A percentile compares a stretch with the other conserved stretches of the same genome.
Evolutionary conservation across 2,329 filamentous ascomycete genomes (phyloP).

Genomic region (Venturia pyrina): DNA sequence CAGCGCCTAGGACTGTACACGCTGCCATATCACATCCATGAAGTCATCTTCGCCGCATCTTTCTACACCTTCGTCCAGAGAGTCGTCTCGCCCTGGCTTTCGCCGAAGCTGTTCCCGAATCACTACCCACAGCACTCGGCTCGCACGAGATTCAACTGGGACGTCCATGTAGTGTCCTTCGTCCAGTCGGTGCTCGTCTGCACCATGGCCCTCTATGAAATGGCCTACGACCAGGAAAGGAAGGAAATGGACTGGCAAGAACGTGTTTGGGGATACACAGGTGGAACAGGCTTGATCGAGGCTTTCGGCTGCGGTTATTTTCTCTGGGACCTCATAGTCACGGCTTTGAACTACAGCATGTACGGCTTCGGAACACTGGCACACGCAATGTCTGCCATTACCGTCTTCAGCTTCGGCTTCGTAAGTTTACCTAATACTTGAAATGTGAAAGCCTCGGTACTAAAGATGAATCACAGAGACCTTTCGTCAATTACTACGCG

Average conservation of each 20-base stretch:
- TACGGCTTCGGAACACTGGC: constrained; percentile 70
- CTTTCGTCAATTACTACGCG: constrained; percentile 77
- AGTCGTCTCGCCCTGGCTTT: constrained; percentile 58
- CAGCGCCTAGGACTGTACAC: constrained; percentile 52
- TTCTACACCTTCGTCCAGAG: constrained; percentile 61
- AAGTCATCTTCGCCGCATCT: constrained; percentile 55
- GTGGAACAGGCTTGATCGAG: constrained; percentile 61
- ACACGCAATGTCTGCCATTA: constrained; percentile 63
- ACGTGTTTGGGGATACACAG: constrained; percentile 69
- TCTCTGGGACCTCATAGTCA: constrained; percentile 69
- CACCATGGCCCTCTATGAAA: constrained; percentile 61
- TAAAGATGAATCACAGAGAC: constrained; percentile 46
- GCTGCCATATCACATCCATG: constrained; percentile 67
- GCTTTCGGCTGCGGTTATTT: constrained; percentile 74
- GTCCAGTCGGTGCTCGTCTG: constrained; percentile 68
- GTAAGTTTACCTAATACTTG: constrained; percentile 42
- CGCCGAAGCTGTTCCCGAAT: constrained; percentile 49
- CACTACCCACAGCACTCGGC: constrained; percentile 53
- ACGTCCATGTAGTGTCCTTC: constrained; percentile 78
- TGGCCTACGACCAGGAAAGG: constrained; percentile 58
- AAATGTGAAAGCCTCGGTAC: background rate
- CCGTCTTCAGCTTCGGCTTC: constrained; percentile 69
- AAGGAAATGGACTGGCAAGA: constrained; percentile 55
- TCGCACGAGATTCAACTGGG: constrained; percentile 67
- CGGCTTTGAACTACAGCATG: constrained; percentile 54